Conservation (phyloP, 1,139 yeast species). For the Torulaspora globosa region DNA sequence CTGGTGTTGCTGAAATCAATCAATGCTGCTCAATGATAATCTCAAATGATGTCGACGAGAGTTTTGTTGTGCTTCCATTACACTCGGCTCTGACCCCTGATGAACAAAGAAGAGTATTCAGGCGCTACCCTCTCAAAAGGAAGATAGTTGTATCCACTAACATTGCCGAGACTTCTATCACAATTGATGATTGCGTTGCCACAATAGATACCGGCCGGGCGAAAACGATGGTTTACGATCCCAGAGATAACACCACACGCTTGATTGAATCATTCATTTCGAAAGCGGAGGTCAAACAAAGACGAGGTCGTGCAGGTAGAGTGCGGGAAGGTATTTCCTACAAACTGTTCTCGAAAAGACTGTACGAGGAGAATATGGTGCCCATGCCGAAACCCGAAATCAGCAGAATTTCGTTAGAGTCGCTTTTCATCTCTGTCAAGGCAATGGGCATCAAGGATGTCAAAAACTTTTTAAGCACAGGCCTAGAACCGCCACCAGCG, state of each 20-base stretch:
- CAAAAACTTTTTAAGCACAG: constrained; percentile 60
- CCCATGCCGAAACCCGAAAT: constrained; percentile 85
- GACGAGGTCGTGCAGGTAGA: constrained; percentile 99
- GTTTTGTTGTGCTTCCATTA: constrained; percentile 56
- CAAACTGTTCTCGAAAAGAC: constrained; percentile 66
- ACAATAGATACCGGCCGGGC: constrained; percentile 88
- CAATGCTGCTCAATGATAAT: constrained; percentile 44
- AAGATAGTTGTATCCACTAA: constrained; percentile 90
- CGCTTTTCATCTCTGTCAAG: constrained; percentile 74
- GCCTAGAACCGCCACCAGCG: constrained; percentile 73
- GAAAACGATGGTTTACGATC: constrained; percentile 69
- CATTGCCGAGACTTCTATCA: constrained; percentile 82
- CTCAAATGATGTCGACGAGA: constrained; percentile 20
- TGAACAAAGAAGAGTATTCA: constrained; percentile 78
- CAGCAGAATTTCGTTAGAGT: constrained; percentile 74
- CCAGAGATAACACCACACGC: constrained; percentile 61
- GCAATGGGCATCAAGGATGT: constrained; percentile 83
- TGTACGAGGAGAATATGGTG: constrained; percentile 54
- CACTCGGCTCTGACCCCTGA: constrained; percentile 81
- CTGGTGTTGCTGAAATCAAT: constrained; percentile 86
- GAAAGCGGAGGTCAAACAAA: constrained; percentile 82
- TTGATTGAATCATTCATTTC: constrained; percentile 85
- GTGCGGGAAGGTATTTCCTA: constrained; percentile 77
- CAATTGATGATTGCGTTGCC: constrained; percentile 90
- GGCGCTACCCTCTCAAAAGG: constrained; percentile 51